These are phyloP conservation scores for Diaporthe citrichinensis DNA, from an alignment of 2,329 filamentous ascomycete species.

Conservation along the genomic window DNA sequence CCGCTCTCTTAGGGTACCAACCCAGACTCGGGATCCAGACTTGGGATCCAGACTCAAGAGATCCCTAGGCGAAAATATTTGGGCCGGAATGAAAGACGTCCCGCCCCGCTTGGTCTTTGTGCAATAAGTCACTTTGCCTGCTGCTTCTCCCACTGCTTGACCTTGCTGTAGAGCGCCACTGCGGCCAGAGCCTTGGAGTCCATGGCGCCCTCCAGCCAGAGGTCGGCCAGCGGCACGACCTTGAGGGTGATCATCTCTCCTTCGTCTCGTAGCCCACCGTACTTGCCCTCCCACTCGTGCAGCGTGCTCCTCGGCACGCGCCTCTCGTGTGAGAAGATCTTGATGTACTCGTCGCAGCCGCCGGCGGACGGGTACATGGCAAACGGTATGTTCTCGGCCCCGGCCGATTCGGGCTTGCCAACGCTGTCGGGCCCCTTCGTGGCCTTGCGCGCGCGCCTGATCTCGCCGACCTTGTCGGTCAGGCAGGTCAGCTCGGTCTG, in stretches of 20 bases:
- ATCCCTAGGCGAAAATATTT: neutral
- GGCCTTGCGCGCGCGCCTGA: slow-evolving; percentile 53
- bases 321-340: slow-evolving; percentile 70
- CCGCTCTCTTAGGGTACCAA: no score
- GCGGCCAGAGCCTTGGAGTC: slow-evolving; percentile 74
- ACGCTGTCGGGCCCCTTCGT: slow-evolving; percentile 55
- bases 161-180: slow-evolving; percentile 59
- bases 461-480: slow-evolving; percentile 55
- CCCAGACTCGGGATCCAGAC: neutral
- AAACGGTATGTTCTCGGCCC: slow-evolving; percentile 55
- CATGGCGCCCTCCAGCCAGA: slow-evolving; percentile 70
- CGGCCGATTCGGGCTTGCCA: slow-evolving; percentile 41
- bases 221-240: slow-evolving; percentile 67
- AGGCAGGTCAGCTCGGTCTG: slow-evolving; percentile 63
- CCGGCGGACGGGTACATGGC: slow-evolving; percentile 72
- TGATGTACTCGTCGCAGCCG: slow-evolving; percentile 73
- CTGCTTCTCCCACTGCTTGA: slow-evolving; percentile 60
- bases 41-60: neutral
- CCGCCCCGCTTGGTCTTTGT: neutral
- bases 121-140: slow-evolving; percentile 17
- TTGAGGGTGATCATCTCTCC: slow-evolving; percentile 75
- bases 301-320: slow-evolving; percentile 64
- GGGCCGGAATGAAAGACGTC: neutral
- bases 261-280: slow-evolving; percentile 70
- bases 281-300: slow-evolving; percentile 67